phyloP scores from a whole-genome alignment of 106 monocot species.

The Dioscorea alata region DNA sequence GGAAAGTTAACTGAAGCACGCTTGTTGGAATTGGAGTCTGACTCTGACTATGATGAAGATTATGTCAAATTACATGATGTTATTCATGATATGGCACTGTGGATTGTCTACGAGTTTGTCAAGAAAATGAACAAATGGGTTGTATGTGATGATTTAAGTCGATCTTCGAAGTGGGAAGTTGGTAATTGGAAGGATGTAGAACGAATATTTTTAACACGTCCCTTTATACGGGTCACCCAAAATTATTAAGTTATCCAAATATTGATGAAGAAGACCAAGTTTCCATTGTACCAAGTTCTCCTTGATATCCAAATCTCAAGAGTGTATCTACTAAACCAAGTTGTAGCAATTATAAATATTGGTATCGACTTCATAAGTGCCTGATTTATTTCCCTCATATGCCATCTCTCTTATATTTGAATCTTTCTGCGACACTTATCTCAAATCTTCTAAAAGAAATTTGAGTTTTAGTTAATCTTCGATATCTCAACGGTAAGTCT shows the following conservation, averaged over 20 bases:
- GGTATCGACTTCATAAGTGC: background rate
- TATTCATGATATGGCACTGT: constrained; percentile 8
- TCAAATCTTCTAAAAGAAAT: too few species aligned
- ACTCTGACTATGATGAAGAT: background rate
- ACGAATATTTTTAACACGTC: too few species aligned
- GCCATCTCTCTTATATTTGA: constrained; percentile 7
- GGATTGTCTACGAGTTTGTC: constrained; percentile 15
- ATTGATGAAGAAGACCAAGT: background rate
- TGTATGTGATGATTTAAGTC: background rate
- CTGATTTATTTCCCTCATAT: background rate
- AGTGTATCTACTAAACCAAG: constrained; percentile 4
- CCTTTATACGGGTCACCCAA: background rate
- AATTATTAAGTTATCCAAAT: background rate
- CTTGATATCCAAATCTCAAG: background rate
- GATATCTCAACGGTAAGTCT: too few species aligned
- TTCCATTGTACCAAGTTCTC: background rate
- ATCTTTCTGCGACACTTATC: constrained; percentile 8
- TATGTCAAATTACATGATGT: constrained; percentile 17
- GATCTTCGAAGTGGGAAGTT: too few species aligned
- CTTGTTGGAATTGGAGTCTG: constrained; percentile 3
- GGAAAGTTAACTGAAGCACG: background rate
- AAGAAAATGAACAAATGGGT: constrained; percentile 1
- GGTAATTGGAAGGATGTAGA: too few species aligned
- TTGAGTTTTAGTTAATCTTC: too few species aligned
- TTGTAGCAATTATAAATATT: background rate